Base-by-base conservation (phyloP, 768 basidiomycete genomes). In the Tremella fuciformis region DNA sequence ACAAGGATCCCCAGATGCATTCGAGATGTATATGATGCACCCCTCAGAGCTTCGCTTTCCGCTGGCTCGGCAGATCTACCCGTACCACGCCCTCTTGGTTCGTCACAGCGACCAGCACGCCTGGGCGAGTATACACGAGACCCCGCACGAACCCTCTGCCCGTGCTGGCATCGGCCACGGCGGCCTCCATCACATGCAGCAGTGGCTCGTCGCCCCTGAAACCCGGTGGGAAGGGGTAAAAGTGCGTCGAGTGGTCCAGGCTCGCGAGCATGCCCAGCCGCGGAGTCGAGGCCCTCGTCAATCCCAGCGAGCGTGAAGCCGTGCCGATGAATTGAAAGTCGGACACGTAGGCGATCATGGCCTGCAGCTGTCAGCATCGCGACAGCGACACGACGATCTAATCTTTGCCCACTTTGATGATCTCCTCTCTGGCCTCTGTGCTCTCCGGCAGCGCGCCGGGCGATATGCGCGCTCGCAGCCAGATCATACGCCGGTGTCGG, bases 11-110 rank as follows among this genome's bases (percentile, higher is more conserved):
- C 4, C 11, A 4, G 29, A 34, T 34, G 29, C 29, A 34, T 34
- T 34, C 29, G 4, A 34, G 29, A 34, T 6, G 29, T n/a, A 11
- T 34, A 34, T 34, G 11, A 34, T 6, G 11, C 29, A 11, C 6
- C 42, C 22, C n/a, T 50, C 55, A 66, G 50, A 66, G 41, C 52
- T 63, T 66, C 34, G 64, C 60, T 85, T 89, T 58, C 85, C 89
- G 26, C 72, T 82, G 41, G 89, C 91, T 71, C 76, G 82, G 46
- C 78, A 84, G 50, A 83, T 89, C 78, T 79, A 82, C 73, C 38
- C 76, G 57, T 1, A 77, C 72, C 26, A 77, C 75, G 4, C 76
- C 76, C 50, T 77, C 76, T 61, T 78, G 77, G 25, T 53, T 47
- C 15, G 77, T 78, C n/a, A 70, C 69, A 16, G 77, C 77, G 18